These are phyloP conservation scores for Boletus coccyginus DNA, from an alignment of 768 basidiomycete species.

Conservation along the genomic window DNA sequence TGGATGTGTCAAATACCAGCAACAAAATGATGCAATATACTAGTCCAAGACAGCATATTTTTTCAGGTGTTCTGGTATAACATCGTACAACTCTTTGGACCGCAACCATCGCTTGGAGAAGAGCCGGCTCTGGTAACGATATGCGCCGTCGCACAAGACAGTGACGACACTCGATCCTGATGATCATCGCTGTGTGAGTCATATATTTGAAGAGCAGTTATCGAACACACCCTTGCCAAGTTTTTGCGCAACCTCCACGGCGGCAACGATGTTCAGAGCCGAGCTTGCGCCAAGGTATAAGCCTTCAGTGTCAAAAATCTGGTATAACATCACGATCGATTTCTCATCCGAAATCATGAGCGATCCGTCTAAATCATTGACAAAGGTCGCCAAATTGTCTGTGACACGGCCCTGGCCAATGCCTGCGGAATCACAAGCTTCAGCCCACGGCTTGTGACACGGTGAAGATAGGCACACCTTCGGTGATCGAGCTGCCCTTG, in stretches of 20 bases:
- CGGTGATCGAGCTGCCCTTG: slow-evolving; percentile 85
- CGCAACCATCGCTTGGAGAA: slow-evolving; percentile 94
- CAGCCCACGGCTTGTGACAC: background rate
- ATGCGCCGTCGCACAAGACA: slow-evolving; percentile 92
- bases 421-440: slow-evolving; percentile 44
- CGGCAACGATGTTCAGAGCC: slow-evolving; percentile 93
- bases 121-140: slow-evolving; percentile 93
- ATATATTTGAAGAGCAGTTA: background rate
- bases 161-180: slow-evolving; percentile 84
- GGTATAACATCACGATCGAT: slow-evolving; percentile 91
- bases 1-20: background rate
- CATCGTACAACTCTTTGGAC: slow-evolving; percentile 69
- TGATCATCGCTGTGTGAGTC: background rate
- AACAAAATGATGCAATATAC: background rate
- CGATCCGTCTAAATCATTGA: slow-evolving; percentile 76
- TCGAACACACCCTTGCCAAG: slow-evolving; percentile 68
- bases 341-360: slow-evolving; percentile 86
- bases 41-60: slow-evolving; percentile 89
- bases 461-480: slow-evolving; percentile 50
- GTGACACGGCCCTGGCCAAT: slow-evolving; percentile 98
- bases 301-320: slow-evolving; percentile 88
- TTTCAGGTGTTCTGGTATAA: slow-evolving; percentile 79
- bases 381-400: slow-evolving; percentile 80
- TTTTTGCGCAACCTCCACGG: slow-evolving; percentile 80
- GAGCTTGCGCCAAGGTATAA: slow-evolving; percentile 93